Evolutionary conservation across 345 rosid species (phyloP).

Genomic region (Arabidopsis thaliana): TAIR10.1 NC_003074.8:1339001-1339500

Average conservation of each 20-base stretch:
- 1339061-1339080: constrained; percentile 21
- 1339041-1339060: neutral
- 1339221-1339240: neutral
- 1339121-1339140: constrained; percentile 23
- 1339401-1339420: constrained; percentile 62
- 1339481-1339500: constrained; percentile 60
- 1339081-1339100: constrained; percentile 31
- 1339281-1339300: constrained; percentile 39
- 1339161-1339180: constrained; percentile 16
- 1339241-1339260: constrained; percentile 33
- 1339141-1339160: constrained; percentile 18
- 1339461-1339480: constrained; percentile 95
- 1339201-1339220: neutral
- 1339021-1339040: neutral
- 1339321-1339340: constrained; percentile 38
- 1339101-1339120: constrained; percentile 14
- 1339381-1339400: constrained; percentile 71
- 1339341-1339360: constrained; percentile 73
- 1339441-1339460: constrained; percentile 74
- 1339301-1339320: constrained; percentile 35
- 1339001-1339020: constrained; percentile 1
- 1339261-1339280: constrained; percentile 44
- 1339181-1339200: constrained; percentile 22
- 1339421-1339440: constrained; percentile 67
- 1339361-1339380: constrained; percentile 87